Evolutionary conservation across 768 basidiomycete species (phyloP), one percentile per base, ranked within the genome.

Genomic region (Hericium erinaceus): DNA sequence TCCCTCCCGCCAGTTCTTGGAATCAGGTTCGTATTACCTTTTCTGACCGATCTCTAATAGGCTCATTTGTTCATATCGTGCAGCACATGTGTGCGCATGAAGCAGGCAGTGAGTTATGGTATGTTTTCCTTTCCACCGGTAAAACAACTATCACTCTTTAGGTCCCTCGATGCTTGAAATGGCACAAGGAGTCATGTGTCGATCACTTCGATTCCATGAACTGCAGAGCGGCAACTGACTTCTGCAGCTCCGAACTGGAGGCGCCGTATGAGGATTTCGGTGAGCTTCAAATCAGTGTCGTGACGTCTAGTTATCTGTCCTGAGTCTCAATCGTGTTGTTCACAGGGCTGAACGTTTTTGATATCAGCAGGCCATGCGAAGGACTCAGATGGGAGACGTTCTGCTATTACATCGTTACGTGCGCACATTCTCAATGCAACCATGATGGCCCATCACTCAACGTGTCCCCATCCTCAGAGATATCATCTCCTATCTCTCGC

Each of bases 291-390:
- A 11, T 20, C 44, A 4, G 44, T 20, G 2, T n/a, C 44, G 3
- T 46, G 8, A n/a, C n/a, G n/a, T n/a, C n/a, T n/a, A n/a, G n/a
- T n/a, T n/a, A n/a, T n/a, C n/a, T n/a, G n/a, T n/a, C n/a, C n/a
- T n/a, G n/a, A n/a, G n/a, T n/a, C n/a, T n/a, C n/a, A n/a, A n/a
- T n/a, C n/a, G n/a, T n/a, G n/a, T n/a, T n/a, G n/a, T n/a, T n/a
- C 33, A n/a, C 15, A 70, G 71, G 67, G 15, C 59, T 58, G 20
- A 83, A 84, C 65, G 80, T 79, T 1, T 90, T 91, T 65, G 87
- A 92, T 63, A 79, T 92, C 53, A 84, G 78, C 64, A 77, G 78
- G 64, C 69, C 73, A 37, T 89, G 86, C 57, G 76, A 79, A 61
- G 77, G 82, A 57, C 65, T 69, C 33, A 67, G 78, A 8, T 61